These are phyloP conservation scores for Melampsora larici-populina DNA, from an alignment of 1,284 basidiomycete genomes.

Conservation along the genomic window DNA sequence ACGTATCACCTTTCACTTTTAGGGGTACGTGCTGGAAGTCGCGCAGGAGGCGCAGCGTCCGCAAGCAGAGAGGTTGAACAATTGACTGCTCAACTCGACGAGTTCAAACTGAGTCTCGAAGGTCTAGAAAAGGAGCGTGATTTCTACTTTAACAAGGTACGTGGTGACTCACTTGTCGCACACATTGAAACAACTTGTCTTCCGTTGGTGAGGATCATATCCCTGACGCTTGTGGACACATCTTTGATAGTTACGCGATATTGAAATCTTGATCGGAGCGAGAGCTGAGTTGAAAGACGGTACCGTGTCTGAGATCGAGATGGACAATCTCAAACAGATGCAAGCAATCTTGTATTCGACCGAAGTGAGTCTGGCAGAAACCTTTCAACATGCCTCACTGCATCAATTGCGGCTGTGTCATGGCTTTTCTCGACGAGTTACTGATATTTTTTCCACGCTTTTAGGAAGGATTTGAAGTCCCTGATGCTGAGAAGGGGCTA, in stretches of 20 bases:
- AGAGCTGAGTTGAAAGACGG: constrained; percentile 51
- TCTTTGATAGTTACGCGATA: constrained; percentile 71
- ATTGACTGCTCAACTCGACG: constrained; percentile 73
- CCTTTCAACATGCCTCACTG: neutral
- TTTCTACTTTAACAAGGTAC: constrained; percentile 95
- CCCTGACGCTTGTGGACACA: too few relatives aligned
- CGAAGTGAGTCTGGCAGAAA: constrained; percentile 63
- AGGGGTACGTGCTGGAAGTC: constrained; percentile 23
- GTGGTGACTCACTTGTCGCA: constrained; percentile 46
- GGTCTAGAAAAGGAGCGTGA: constrained; percentile 80
- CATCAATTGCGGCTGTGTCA: neutral
- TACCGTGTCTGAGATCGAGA: constrained; percentile 58
- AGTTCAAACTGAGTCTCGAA: constrained; percentile 77
- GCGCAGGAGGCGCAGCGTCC: constrained; percentile 38
- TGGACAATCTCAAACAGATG: constrained; percentile 71
- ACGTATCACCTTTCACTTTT: constrained; percentile 8
- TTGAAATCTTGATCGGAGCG: constrained; percentile 77
- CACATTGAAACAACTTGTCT: constrained; percentile 25
- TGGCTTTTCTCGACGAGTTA: neutral
- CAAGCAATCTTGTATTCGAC: constrained; percentile 93
- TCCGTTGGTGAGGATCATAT: neutral
- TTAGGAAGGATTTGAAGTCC: constrained; percentile 41
- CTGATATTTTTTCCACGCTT: neutral
- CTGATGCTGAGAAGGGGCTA: constrained; percentile 25
- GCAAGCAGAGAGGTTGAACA: constrained; percentile 58